Evolutionary conservation across 306 rosid genomes (phyloP).

Genomic region (Vigna trinervia): DNA sequence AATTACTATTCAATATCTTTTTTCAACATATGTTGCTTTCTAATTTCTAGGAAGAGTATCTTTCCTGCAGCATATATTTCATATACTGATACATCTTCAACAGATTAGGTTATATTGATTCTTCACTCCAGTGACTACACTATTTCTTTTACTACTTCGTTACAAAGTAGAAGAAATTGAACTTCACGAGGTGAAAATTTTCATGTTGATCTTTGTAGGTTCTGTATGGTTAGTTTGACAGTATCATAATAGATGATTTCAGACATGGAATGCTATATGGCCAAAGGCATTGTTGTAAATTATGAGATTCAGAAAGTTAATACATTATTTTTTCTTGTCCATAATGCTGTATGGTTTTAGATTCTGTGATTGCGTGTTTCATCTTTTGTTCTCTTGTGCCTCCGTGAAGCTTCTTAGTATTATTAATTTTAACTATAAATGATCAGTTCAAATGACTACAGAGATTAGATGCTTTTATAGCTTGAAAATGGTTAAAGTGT

Average conservation of each 20-base stretch:
- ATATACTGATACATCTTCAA: constrained; percentile 27
- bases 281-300: constrained; percentile 45
- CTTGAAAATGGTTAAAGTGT: background rate
- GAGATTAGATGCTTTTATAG: background rate
- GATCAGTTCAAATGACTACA: background rate
- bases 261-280: constrained; percentile 33
- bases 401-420: background rate
- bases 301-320: constrained; percentile 34
- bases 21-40: constrained; percentile 36
- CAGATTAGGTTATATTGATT: background rate
- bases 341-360: background rate
- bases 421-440: background rate
- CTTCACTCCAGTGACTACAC: background rate
- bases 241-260: constrained; percentile 14
- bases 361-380: background rate
- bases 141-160: constrained; percentile 9
- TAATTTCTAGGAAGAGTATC: constrained; percentile 45
- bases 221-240: constrained; percentile 29
- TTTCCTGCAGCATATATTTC: constrained; percentile 13
- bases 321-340: background rate
- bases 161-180: background rate
- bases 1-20: background rate
- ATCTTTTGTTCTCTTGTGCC: background rate
- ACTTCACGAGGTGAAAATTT: background rate
- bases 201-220: constrained; percentile 3